These are phyloP conservation scores for Ophiostoma ulmi DNA, from an alignment of 2,329 filamentous ascomycete species.

Conservation along the genomic window DNA sequence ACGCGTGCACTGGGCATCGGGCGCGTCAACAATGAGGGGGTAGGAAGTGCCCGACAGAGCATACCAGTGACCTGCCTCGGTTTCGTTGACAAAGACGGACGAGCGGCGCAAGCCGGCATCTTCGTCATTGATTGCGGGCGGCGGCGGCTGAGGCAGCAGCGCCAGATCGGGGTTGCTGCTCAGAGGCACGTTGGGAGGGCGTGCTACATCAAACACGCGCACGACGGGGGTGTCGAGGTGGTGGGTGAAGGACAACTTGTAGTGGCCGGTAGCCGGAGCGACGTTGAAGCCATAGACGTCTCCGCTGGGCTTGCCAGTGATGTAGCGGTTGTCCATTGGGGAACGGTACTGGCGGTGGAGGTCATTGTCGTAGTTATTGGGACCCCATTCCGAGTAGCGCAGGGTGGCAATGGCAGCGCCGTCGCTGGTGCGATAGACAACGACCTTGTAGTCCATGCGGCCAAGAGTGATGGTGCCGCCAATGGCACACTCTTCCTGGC, in stretches of 20 bases:
- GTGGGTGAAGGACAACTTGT: constrained; percentile 58
- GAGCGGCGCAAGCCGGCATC: constrained; percentile 51
- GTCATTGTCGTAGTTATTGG: constrained; percentile 86
- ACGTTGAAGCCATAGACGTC: constrained; percentile 76
- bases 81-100: constrained; percentile 81
- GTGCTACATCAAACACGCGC: constrained; percentile 81
- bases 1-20: constrained; percentile 26
- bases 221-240: constrained; percentile 73
- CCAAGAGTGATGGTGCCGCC: constrained; percentile 77
- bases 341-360: constrained; percentile 74
- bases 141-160: constrained; percentile 76
- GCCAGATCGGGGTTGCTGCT: constrained; percentile 71
- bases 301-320: constrained; percentile 82
- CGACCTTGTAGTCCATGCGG: constrained; percentile 83
- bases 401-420: constrained; percentile 79
- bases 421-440: constrained; percentile 65
- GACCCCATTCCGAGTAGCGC: constrained; percentile 89
- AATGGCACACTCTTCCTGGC: constrained; percentile 65
- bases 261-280: constrained; percentile 37
- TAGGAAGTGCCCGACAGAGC: constrained; percentile 84
- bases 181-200: constrained; percentile 58
- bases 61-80: constrained; percentile 84
- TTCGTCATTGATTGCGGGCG: constrained; percentile 51
- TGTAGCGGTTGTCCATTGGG: constrained; percentile 81
- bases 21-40: constrained; percentile 61